Base-by-base conservation (phyloP, 2,329 filamentous ascomycete species). In the Acrodontium crateriforme region DNA sequence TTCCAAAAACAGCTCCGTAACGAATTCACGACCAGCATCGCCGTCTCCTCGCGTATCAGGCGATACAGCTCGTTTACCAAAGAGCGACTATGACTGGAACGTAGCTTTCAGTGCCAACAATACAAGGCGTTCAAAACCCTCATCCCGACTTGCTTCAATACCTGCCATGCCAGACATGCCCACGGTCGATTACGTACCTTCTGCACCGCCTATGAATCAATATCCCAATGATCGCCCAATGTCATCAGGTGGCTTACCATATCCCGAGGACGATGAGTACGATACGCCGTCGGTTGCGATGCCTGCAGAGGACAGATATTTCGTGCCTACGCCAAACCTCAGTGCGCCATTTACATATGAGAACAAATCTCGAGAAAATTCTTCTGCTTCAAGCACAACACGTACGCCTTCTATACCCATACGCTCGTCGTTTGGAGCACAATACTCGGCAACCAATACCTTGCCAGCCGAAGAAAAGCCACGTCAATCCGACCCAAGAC, bases 221-320 rank as follows among this genome's bases (percentile, higher is more conserved):
- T 17, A 16, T 15, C 10, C 16, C 20, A 14, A 28, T 18, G 11
- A 22, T 25, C 20, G 21, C 10, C 27, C n/a, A 9, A 9, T 15
- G 28, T 19, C 25, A 14, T 41, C 41, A 7, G 42, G 35, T 17
- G 36, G 46, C 11, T 41, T 62, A 13, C 59, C 60, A n/a, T 64
- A 64, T 37, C 60, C 60, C 3, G 52, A 57, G 12, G 59, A 63
- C 25, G 53, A 61, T 34, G 47, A 46, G 18, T 40, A 47, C 9
- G 45, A 15, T 12, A 37, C 27, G 13, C 40, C 37, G 37, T 32
- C 49, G 41, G 32, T 40, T n/a, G 29, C 26, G 19, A 62, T 63
- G 57, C 59, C 61, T 10, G 42, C 53, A 4, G 60, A 62, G 37
- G 55, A 55, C 24, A 58, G 59, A 21, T 57, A 50, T 29, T 39